phyloP scores from a whole-genome alignment of 305 asterid genomes.

The Caryopteris hybrid region DNA sequence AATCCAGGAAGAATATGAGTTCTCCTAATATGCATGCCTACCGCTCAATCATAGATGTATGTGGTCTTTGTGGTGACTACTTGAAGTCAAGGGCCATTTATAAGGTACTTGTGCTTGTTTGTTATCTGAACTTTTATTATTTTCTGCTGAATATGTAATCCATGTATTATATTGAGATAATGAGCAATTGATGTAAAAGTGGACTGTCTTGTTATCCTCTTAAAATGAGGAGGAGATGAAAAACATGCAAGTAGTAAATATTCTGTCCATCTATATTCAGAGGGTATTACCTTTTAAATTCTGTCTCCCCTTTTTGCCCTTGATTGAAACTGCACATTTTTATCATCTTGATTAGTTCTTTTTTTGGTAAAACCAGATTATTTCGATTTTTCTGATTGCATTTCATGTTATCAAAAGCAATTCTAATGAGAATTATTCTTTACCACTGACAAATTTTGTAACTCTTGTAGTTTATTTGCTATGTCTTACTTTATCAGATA shows the following conservation, averaged over 20 bases:
- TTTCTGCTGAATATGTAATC: not conserved
- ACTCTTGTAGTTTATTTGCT: constrained; percentile 1
- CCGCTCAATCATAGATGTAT: constrained; percentile 88
- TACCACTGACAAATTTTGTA: not conserved
- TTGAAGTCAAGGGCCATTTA: constrained; percentile 74
- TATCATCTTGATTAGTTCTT: not conserved
- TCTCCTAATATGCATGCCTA: constrained; percentile 69
- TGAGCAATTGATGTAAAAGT: not conserved
- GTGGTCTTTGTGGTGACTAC: constrained; percentile 91
- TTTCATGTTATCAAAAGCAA: not conserved
- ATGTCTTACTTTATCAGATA: constrained; percentile 3
- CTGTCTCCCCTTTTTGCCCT: not conserved
- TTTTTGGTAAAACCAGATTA: not conserved
- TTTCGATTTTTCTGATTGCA: not conserved
- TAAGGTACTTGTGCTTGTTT: constrained; percentile 50
- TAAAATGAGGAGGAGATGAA: not conserved
- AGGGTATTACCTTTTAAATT: not conserved
- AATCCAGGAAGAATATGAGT: constrained; percentile 45
- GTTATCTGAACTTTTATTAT: constrained; percentile 3
- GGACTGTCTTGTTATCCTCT: not conserved
- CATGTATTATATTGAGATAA: not conserved
- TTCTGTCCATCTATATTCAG: not conserved
- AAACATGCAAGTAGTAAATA: not conserved
- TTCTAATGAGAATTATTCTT: not conserved
- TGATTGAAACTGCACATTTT: not conserved